Conservation (phyloP, 306 rosid genomes). For the Urtica urens region DNA sequence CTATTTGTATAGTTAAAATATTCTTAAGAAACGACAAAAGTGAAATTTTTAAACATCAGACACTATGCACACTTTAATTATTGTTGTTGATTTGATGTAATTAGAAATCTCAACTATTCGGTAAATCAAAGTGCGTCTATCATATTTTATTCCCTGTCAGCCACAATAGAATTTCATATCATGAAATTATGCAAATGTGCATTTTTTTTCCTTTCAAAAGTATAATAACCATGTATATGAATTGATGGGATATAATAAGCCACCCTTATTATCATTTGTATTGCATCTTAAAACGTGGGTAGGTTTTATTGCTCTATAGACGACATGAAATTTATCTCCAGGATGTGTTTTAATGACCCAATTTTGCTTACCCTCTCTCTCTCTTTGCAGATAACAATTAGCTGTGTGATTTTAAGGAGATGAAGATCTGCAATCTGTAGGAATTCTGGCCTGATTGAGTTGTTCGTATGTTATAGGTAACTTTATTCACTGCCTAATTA, state of each 20-base stretch:
- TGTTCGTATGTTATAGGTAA: conserved; percentile 10
- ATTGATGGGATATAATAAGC: not conserved
- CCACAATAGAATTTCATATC: not conserved
- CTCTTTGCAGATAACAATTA: conserved; percentile 11
- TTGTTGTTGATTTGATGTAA: not conserved
- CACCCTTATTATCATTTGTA: not conserved
- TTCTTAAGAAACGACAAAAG: too few relatives aligned
- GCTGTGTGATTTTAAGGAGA: conserved; percentile 20
- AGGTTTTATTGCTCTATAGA: not conserved
- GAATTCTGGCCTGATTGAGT: conserved; percentile 1
- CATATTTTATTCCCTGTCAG: too few relatives aligned
- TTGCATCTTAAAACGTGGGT: not conserved
- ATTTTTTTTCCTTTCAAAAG: too few relatives aligned
- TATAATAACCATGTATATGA: too few relatives aligned
- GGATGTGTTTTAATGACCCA: too few relatives aligned
- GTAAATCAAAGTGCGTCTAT: not conserved
- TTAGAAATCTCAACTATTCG: not conserved
- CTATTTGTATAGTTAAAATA: too few relatives aligned
- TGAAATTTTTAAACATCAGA: too few relatives aligned
- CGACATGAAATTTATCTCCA: not conserved
- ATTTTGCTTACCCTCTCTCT: conserved; percentile 1
- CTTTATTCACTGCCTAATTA: not conserved
- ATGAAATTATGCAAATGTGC: too few relatives aligned
- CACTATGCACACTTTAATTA: too few relatives aligned
- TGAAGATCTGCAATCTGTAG: conserved; percentile 21